These are phyloP conservation scores for Trypanosoma rangeli DNA, from an alignment of 208 protist genomes.

Conservation along the genomic window DNA sequence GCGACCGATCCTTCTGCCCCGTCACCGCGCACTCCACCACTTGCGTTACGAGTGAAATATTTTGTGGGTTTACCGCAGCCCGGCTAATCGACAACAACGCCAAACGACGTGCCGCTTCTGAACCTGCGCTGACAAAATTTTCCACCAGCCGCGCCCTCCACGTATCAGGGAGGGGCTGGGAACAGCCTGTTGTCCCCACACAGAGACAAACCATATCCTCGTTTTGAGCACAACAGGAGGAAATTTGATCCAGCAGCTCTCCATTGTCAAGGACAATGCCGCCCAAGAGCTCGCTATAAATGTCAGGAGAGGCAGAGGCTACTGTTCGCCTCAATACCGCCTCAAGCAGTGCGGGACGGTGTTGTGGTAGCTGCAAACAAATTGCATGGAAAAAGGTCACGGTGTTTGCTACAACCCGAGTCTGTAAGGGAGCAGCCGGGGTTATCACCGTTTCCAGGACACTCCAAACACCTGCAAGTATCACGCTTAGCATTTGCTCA, in stretches of 20 bases:
- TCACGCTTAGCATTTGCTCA: background rate
- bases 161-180: constrained; percentile 22
- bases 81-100: constrained; percentile 38
- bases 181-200: constrained; percentile 39
- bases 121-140: constrained; percentile 32
- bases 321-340: constrained; percentile 7
- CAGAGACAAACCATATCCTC: constrained; percentile 10
- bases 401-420: constrained; percentile 2
- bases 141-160: constrained; percentile 36
- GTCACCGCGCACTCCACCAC: constrained; percentile 32
- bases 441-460: background rate
- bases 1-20: constrained; percentile 27
- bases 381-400: constrained; percentile 8
- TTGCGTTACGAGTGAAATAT: constrained; percentile 28
- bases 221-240: constrained; percentile 6
- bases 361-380: background rate
- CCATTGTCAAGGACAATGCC: constrained; percentile 2
- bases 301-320: background rate
- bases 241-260: constrained; percentile 19
- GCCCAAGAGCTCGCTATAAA: constrained; percentile 8
- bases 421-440: background rate
- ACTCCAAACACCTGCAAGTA: constrained; percentile 16
- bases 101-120: constrained; percentile 35
- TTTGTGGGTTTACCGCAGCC: constrained; percentile 40
- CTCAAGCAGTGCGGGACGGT: background rate